These are phyloP conservation scores for Penicillium riverlandense DNA, from an alignment of 495 filamentous ascomycete genomes.

Conservation along the genomic window DNA sequence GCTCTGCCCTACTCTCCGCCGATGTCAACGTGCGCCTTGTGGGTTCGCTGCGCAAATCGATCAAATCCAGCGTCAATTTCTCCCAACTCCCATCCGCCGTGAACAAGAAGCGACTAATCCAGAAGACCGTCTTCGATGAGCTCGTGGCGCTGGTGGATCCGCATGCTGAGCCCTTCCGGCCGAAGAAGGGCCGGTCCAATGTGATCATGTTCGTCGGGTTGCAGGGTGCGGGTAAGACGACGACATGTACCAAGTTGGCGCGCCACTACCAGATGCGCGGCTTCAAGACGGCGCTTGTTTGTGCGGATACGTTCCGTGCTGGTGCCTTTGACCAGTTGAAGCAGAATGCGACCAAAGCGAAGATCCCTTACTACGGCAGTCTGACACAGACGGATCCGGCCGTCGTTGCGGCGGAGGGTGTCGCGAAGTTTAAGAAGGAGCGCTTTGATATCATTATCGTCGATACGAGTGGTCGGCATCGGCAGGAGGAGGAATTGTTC, in stretches of 20 bases:
- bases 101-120: conserved; percentile 97
- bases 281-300: conserved; percentile 91
- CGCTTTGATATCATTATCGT: conserved; percentile 98
- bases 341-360: conserved; percentile 97
- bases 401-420: conserved; percentile 84
- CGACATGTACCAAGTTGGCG: conserved; percentile 94
- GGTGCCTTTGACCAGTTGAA: conserved; percentile 98
- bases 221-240: conserved; percentile 96
- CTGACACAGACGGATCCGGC: conserved; percentile 94
- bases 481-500: conserved; percentile 91
- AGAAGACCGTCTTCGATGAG: conserved; percentile 97
- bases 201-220: conserved; percentile 99
- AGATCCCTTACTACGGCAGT: conserved; percentile 97
- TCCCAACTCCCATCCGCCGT: conserved; percentile 77
- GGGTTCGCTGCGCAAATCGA: conserved; percentile 83
- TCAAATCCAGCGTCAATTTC: conserved; percentile 86
- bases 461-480: conserved; percentile 89
- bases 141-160: conserved; percentile 93
- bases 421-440: conserved; percentile 99
- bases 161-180: conserved; percentile 91
- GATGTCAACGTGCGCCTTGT: conserved; percentile 98
- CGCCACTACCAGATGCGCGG: conserved; percentile 90
- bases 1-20: conserved; percentile 84
- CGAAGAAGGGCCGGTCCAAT: conserved; percentile 91
- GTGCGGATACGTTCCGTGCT: conserved; percentile 96